Percentiles rank a stretch among this genome's conserved stretches.
phyloP scores from a whole-genome alignment of 345 rosid genomes.

The Psidium guajava region DNA sequence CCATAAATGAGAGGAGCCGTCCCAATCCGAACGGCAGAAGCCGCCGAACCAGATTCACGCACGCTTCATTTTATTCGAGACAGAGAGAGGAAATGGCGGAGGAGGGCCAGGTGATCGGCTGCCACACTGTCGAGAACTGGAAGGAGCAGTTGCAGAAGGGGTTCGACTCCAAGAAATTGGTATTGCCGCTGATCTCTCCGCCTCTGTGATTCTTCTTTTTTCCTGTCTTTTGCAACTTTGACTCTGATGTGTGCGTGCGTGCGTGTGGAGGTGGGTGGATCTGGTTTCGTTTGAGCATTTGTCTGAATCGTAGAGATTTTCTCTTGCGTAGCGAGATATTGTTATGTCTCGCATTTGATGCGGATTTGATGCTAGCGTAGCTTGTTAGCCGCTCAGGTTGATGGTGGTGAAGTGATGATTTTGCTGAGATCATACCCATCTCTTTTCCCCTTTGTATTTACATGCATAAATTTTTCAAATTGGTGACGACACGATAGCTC shows the following conservation, averaged over 20 bases:
- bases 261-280: neutral
- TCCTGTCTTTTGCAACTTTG: neutral
- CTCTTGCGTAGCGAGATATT: neutral
- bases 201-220: neutral
- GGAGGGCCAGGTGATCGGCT: slow-evolving; percentile 16
- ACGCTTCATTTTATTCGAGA: neutral
- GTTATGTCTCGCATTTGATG: neutral
- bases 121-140: slow-evolving; percentile 24
- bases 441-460: neutral
- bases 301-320: neutral
- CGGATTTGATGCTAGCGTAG: neutral
- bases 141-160: slow-evolving; percentile 10
- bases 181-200: neutral
- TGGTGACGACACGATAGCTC: neutral
- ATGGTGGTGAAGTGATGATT: neutral
- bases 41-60: no score
- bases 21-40: neutral
- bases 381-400: neutral
- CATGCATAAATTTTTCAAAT: no score
- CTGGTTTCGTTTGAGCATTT: neutral
- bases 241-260: no score
- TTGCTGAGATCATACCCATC: neutral
- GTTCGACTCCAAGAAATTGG: slow-evolving; percentile 10
- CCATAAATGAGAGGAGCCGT: neutral
- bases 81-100: slow-evolving; percentile 5